Evolutionary conservation across 257 asterid genomes (phyloP).

Genomic region (Primulina tabacum): DNA sequence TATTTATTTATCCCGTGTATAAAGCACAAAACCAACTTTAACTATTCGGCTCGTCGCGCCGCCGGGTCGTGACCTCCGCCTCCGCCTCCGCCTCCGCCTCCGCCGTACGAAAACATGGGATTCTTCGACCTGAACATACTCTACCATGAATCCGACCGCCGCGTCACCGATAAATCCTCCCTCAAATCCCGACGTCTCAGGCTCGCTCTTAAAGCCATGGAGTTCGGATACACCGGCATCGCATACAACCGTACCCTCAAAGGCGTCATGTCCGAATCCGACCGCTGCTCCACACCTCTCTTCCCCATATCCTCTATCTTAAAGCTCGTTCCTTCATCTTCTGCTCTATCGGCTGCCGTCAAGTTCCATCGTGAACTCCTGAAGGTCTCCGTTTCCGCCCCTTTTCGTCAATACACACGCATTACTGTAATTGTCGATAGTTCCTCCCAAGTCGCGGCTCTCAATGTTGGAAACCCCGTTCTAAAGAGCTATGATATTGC

Average conservation of each 20-base stretch:
- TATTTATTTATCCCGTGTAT: neutral
- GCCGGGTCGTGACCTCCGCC: conserved; percentile 16
- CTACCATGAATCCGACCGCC: conserved; percentile 68
- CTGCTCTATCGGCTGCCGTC: conserved; percentile 51
- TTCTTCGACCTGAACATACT: conserved; percentile 81
- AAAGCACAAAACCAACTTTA: neutral
- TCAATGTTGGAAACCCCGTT: conserved; percentile 68
- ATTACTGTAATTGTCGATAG: conserved; percentile 64
- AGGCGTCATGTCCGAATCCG: conserved; percentile 81
- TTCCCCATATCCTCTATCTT: conserved; percentile 59
- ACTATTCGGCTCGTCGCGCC: neutral
- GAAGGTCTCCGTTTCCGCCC: conserved; percentile 52
- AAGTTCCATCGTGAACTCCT: conserved; percentile 64
- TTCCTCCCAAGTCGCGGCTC: conserved; percentile 57
- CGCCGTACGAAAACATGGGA: conserved; percentile 42
- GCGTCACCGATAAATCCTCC: conserved; percentile 45
- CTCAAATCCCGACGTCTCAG: conserved; percentile 62
- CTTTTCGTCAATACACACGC: conserved; percentile 84
- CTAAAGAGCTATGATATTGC: conserved; percentile 69
- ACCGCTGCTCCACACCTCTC: conserved; percentile 59
- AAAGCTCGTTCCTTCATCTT: conserved; percentile 45
- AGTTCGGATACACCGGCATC: conserved; percentile 78
- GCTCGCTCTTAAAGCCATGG: conserved; percentile 66
- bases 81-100: neutral
- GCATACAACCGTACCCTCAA: conserved; percentile 79